These are phyloP conservation scores for Aspergillus asperescens DNA, from an alignment of 495 filamentous ascomycete genomes.

Conservation along the genomic window DNA sequence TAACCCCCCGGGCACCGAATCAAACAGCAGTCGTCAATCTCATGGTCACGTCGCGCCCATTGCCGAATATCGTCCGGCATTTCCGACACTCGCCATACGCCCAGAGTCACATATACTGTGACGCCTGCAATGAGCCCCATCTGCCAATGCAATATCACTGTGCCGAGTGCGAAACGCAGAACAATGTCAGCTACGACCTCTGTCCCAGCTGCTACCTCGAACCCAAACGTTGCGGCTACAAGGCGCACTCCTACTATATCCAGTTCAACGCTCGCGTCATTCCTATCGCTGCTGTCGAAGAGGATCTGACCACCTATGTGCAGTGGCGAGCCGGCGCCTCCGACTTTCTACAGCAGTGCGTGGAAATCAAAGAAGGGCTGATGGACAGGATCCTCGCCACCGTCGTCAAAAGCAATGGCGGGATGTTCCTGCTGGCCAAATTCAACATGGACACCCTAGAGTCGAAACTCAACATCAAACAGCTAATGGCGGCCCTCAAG, in stretches of 20 bases:
- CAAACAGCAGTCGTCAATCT: background rate
- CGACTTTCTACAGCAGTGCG: slow-evolving; percentile 1
- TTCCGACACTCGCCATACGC: background rate
- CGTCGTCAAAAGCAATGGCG: slow-evolving; percentile 1
- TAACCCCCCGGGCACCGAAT: background rate
- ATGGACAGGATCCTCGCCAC: background rate
- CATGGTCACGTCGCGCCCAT: slow-evolving; percentile 9
- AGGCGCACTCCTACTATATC: background rate
- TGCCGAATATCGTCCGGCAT: background rate
- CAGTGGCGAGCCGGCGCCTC: slow-evolving; percentile 4
- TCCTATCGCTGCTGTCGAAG: background rate
- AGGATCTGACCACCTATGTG: slow-evolving; percentile 6
- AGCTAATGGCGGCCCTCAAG: slow-evolving; percentile 2
- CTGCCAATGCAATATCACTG: background rate
- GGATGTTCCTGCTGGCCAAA: slow-evolving; percentile 10
- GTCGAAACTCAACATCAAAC: slow-evolving; percentile 4
- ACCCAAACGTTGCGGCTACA: background rate
- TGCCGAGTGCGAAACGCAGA: background rate
- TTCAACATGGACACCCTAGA: slow-evolving; percentile 14
- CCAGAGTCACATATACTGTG: background rate
- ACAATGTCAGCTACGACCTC: background rate
- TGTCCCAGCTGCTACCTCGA: slow-evolving; percentile 3
- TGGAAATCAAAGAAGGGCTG: slow-evolving; percentile 1
- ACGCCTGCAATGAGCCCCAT: background rate
- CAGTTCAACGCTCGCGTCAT: background rate